Evolutionary conservation across 2,329 filamentous ascomycete species (phyloP).

Genomic region (Didymella pinodella): DNA sequence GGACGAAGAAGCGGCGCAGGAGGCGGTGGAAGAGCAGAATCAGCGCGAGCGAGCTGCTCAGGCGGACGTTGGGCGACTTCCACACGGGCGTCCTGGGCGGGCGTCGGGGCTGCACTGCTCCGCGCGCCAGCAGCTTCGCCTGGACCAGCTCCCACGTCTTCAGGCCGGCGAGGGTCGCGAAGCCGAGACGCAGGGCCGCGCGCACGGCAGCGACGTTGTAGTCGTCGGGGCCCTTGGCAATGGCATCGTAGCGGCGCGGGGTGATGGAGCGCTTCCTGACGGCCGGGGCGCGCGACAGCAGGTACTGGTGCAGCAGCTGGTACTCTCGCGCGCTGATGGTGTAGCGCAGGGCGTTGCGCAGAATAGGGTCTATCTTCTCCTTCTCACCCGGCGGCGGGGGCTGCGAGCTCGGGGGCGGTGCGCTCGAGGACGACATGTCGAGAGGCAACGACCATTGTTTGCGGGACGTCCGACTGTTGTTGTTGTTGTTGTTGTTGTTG

Average conservation of each 20-base stretch:
- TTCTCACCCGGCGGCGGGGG: constrained; percentile 40
- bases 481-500: constrained; percentile 17
- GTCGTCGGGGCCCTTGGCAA: constrained; percentile 57
- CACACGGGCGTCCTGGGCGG: constrained; percentile 53
- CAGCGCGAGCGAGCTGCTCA: constrained; percentile 82
- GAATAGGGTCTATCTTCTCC: constrained; percentile 68
- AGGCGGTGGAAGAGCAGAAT: constrained; percentile 89
- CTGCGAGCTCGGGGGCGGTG: constrained; percentile 23
- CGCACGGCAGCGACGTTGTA: constrained; percentile 59
- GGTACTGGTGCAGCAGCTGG: constrained; percentile 80
- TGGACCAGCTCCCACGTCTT: constrained; percentile 58
- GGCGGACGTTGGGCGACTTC: constrained; percentile 72
- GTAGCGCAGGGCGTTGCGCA: constrained; percentile 86
- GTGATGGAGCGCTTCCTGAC: constrained; percentile 63
- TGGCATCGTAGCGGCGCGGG: constrained; percentile 61
- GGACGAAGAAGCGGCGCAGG: constrained; percentile 86
- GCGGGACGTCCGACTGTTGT: constrained; percentile 23
- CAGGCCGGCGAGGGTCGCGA: constrained; percentile 53
- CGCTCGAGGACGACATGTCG: constrained; percentile 47
- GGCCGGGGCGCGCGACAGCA: constrained; percentile 74
- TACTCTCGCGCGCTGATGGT: constrained; percentile 86
- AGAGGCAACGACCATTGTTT: constrained; percentile 29
- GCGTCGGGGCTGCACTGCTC: constrained; percentile 43
- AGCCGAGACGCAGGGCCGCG: constrained; percentile 55
- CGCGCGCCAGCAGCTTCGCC: constrained; percentile 47